Conservation (phyloP, 306 rosid species). For the Prunus fruticosa region DNA sequence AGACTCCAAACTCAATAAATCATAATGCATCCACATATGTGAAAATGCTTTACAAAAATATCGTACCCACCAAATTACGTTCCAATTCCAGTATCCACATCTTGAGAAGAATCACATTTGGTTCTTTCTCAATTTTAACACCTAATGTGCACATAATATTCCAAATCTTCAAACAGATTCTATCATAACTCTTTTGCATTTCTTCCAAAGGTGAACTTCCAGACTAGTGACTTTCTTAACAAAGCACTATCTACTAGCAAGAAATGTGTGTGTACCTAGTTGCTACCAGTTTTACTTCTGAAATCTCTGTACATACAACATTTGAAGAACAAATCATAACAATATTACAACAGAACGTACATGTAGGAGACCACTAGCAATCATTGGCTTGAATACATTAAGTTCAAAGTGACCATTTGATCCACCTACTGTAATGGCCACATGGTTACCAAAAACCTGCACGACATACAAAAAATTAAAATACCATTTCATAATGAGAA, state of each 20-base stretch:
- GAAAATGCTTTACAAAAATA: not conserved
- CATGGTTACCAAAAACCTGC: conserved; percentile 98
- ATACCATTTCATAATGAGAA: not conserved
- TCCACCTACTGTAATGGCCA: conserved; percentile 91
- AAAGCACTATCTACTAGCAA: not conserved
- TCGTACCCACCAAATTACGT: not conserved
- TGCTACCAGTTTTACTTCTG: not conserved
- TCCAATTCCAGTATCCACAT: not conserved
- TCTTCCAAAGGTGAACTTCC: not conserved
- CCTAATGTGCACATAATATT: not conserved
- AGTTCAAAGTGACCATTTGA: conserved; percentile 98
- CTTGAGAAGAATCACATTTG: not conserved
- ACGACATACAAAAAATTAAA: not conserved
- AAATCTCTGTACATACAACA: not conserved
- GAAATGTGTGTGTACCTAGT: not conserved
- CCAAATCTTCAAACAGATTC: not conserved
- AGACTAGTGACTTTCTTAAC: not conserved
- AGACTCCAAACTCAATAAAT: not conserved
- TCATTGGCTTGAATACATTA: conserved; percentile 94
- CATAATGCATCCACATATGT: not conserved
- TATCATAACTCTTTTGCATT: not conserved
- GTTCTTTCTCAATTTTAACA: not conserved
- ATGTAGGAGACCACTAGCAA: conserved; percentile 74
- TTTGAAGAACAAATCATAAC: not conserved
- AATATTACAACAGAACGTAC: conserved; percentile 44